Conservation (phyloP, 768 basidiomycete genomes). For the Coprinellus micaceus region DNA sequence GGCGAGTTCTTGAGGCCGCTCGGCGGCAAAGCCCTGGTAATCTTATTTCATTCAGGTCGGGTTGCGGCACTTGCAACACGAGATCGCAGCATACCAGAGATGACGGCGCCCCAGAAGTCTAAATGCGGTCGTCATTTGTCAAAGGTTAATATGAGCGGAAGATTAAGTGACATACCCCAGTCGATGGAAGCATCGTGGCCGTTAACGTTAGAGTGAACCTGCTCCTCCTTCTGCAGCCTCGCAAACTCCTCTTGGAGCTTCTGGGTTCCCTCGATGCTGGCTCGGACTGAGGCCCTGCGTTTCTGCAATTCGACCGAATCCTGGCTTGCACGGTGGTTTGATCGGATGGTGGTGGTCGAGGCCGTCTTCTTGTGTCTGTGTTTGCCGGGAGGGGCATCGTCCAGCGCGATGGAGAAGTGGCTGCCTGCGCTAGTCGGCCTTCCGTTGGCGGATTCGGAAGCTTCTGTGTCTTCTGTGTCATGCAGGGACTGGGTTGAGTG, state of each 20-base stretch:
- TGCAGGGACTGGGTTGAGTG: not conserved
- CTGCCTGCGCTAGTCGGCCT: slow-evolving; percentile 13
- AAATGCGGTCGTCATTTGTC: slow-evolving; percentile 2
- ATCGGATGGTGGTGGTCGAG: slow-evolving; percentile 57
- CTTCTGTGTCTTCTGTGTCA: not conserved
- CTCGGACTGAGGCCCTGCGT: slow-evolving; percentile 25
- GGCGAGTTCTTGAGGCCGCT: slow-evolving; percentile 74
- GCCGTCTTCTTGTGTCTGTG: slow-evolving; percentile 57
- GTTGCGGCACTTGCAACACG: not conserved
- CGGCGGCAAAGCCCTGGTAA: slow-evolving; percentile 84
- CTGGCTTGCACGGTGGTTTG: slow-evolving; percentile 34
- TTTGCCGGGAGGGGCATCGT: slow-evolving; percentile 12
- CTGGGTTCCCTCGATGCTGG: slow-evolving; percentile 59
- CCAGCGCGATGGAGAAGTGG: slow-evolving; percentile 9
- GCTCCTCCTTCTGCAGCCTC: slow-evolving; percentile 56
- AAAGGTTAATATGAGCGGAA: not conserved
- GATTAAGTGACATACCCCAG: slow-evolving; percentile 58
- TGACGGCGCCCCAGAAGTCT: slow-evolving; percentile 96
- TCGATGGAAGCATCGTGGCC: slow-evolving; percentile 53
- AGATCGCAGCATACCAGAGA: slow-evolving; percentile 55
- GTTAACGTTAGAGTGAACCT: slow-evolving; percentile 30
- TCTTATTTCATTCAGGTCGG: slow-evolving; percentile 40
- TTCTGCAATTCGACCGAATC: slow-evolving; percentile 41
- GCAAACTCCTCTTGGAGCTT: slow-evolving; percentile 77
- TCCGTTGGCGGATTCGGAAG: not conserved